Conservation (phyloP, 148 eudicot species). For the Rhododendron ferrugineum region DNA sequence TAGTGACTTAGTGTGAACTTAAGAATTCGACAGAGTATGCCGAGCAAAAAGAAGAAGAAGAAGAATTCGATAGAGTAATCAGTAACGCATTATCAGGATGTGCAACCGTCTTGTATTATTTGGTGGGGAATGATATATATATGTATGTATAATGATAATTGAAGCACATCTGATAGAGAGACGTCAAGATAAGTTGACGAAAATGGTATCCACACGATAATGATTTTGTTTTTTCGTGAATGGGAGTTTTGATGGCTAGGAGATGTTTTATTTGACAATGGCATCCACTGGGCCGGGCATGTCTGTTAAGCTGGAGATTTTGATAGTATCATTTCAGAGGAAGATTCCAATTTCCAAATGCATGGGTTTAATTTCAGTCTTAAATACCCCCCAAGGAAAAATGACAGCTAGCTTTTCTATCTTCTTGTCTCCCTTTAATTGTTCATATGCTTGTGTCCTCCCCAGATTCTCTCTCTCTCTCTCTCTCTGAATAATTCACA, state of each 20-base stretch:
- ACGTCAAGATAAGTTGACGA: not conserved
- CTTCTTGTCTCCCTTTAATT: not conserved
- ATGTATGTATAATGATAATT: not conserved
- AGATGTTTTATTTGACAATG: too few relatives aligned
- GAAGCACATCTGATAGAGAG: not conserved
- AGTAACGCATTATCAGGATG: too few relatives aligned
- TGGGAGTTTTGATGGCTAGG: not conserved
- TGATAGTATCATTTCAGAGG: not conserved
- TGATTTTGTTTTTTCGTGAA: not conserved
- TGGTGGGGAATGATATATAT: not conserved
- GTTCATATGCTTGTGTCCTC: not conserved
- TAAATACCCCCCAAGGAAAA: not conserved
- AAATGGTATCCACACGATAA: not conserved
- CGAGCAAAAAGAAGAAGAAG: too few relatives aligned
- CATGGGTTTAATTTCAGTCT: not conserved
- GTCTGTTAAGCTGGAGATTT: not conserved
- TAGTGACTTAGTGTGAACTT: too few relatives aligned
- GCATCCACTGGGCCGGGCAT: not conserved
- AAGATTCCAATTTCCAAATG: not conserved
- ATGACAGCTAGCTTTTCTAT: not conserved
- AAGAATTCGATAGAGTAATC: not conserved
- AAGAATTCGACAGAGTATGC: too few relatives aligned
- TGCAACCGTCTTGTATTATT: not conserved
- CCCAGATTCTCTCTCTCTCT: not conserved
- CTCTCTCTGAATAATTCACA: too few relatives aligned